Base-by-base conservation (phyloP, 1,139 yeast species). In the Taphrina communis region DNA sequence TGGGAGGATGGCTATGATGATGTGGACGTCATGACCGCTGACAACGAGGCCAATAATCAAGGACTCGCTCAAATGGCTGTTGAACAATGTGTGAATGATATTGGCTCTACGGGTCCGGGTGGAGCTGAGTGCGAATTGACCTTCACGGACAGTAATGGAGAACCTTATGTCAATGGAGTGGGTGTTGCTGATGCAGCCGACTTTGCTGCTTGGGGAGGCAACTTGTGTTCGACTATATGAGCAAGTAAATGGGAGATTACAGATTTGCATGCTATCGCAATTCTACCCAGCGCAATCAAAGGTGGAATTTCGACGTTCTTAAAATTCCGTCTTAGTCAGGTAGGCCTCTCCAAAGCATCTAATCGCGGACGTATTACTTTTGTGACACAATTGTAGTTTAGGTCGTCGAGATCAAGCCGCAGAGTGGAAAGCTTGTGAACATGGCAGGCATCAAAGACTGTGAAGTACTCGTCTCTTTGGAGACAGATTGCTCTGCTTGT, bases 21-120 rank as follows among this genome's bases (percentile, higher is more conserved):
- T 42, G 46, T 42, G 46, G 46, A 42, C 46, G 46, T 42, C 46
- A 42, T 42, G 46, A 42, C 46, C 46, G 46, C 46, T 42, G 46
- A 42, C 46, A 42, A 42, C 46, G 46, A 42, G 46, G 46, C 46
- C 46, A 42, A 42, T 3, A 42, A 42, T 42, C 46, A 42, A 42
- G 46, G 46, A 42, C 46, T 42, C 46, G 46, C 46, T 42, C 46
- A 42, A 42, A 42, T 42, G 46, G 46, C 46, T 42, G 46, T 42
- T 42, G 46, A 42, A 42, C 46, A 42, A 42, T 42, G 46, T 42
- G 46, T 42, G 46, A 42, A 42, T 42, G 46, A 42, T 42, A 42
- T 42, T 42, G 46, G 46, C 46, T 42, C 46, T 42, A 42, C 14
- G 46, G 46, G 46, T 42, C 46, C 46, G 46, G 46, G 46, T 17